These are phyloP conservation scores for Diplodia mutila DNA, from an alignment of 2,329 filamentous ascomycete species.

Conservation along the genomic window DNA sequence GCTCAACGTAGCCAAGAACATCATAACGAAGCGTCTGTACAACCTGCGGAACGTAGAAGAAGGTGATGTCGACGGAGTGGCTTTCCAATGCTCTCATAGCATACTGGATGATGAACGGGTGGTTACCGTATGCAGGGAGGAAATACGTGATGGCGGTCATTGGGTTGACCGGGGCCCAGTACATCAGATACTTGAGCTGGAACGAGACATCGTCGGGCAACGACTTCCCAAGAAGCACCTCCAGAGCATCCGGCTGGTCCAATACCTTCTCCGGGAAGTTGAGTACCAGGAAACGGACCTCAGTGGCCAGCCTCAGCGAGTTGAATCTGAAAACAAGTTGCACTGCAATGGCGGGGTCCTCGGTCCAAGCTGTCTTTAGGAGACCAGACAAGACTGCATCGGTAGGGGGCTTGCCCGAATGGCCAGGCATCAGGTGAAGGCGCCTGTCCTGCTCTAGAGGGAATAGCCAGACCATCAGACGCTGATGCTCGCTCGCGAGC, in stretches of 20 bases:
- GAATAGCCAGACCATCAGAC: slow-evolving; percentile 86
- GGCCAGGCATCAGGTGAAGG: slow-evolving; percentile 52
- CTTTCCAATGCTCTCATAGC: slow-evolving; percentile 93
- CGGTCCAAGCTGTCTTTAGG: slow-evolving; percentile 81
- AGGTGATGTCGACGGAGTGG: slow-evolving; percentile 94
- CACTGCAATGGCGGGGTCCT: slow-evolving; percentile 84
- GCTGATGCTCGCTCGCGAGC: slow-evolving; percentile 80
- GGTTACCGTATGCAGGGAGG: slow-evolving; percentile 84
- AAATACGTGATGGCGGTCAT: slow-evolving; percentile 94
- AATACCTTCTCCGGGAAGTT: slow-evolving; percentile 84
- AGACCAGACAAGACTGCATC: slow-evolving; percentile 62
- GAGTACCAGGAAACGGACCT: slow-evolving; percentile 78
- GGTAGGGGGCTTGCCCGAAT: slow-evolving; percentile 45
- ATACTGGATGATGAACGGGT: slow-evolving; percentile 94
- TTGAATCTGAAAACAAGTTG: slow-evolving; percentile 81
- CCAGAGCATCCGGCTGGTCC: slow-evolving; percentile 77
- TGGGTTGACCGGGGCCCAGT: slow-evolving; percentile 91
- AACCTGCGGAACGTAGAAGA: slow-evolving; percentile 98
- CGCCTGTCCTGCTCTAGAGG: slow-evolving; percentile 71
- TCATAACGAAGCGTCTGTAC: slow-evolving; percentile 95
- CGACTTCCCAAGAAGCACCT: slow-evolving; percentile 76
- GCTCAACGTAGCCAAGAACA: slow-evolving; percentile 87
- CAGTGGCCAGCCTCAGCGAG: slow-evolving; percentile 70
- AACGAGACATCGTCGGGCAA: slow-evolving; percentile 78
- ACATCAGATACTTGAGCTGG: slow-evolving; percentile 91